Conservation (phyloP, 331 rosid species). For the Malus hybrid region DNA sequence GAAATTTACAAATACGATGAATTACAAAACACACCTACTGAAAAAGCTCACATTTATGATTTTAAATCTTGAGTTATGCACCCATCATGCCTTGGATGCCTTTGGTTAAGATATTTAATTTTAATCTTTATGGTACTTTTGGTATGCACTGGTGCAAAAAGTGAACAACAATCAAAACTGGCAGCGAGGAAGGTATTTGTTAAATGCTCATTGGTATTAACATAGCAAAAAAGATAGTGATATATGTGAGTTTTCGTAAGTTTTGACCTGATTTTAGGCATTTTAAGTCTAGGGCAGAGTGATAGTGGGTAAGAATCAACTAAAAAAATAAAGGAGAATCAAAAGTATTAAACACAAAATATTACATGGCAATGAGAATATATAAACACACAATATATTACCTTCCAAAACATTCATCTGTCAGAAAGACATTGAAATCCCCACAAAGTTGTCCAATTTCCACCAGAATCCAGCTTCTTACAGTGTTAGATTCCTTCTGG, state of each 20-base stretch:
- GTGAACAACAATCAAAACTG: conserved; percentile 82
- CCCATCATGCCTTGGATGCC: neutral
- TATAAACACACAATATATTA: too few relatives aligned
- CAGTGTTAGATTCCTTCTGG: too few relatives aligned
- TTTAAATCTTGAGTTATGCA: neutral
- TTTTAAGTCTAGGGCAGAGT: neutral
- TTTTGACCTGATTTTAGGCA: neutral
- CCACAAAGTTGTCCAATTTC: too few relatives aligned
- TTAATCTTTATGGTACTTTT: conserved; percentile 7
- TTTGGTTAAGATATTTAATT: neutral
- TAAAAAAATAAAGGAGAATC: too few relatives aligned
- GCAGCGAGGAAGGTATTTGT: conserved; percentile 84
- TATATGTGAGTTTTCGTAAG: neutral
- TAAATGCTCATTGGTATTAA: neutral
- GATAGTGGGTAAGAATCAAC: neutral
- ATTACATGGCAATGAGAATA: too few relatives aligned
- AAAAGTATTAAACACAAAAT: too few relatives aligned
- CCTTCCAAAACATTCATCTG: too few relatives aligned
- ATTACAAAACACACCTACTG: too few relatives aligned
- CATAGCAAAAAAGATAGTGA: neutral
- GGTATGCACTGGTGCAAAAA: conserved; percentile 98
- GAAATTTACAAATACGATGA: too few relatives aligned
- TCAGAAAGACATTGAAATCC: too few relatives aligned
- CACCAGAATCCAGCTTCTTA: too few relatives aligned
- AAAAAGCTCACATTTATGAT: neutral